Evolutionary conservation across 2,329 filamentous ascomycete species (phyloP), one percentile per base, ranked within the genome.

Genomic region (Venturia pyrina): DNA sequence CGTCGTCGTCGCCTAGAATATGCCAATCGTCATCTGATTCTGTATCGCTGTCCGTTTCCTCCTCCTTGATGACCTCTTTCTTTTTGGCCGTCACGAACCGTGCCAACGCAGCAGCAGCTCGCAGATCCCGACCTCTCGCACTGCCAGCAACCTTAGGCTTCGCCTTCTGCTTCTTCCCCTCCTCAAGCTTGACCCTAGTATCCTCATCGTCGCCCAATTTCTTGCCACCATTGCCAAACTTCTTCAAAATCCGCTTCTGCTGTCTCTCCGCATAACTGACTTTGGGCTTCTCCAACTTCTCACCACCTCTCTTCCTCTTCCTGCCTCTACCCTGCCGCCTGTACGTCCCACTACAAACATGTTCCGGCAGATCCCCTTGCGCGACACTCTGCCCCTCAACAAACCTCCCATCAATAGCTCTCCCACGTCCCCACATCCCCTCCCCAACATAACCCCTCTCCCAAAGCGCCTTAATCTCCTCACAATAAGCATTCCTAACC

Each of bases 311-410:
- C 28, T 76, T 77, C 66, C 80, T 78, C 71, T 82, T 79, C 66
- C 84, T 80, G 68, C 82, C 80, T 48, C 81, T 76, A 50, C 79
- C 76, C 37, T 79, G 77, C 1, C 86, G 86, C 61, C 84, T 80
- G 73, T 89, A 96, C 3, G 90, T 92, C 1, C 91, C 91, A 68
- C 91, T 91, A 71, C 91, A 96, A 1, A 95, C 78, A 73, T 91
- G 87, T 72, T 90, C 74, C 0, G 88, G 85, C 59, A 90, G 77
- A 19, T 79, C 73, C 68, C 89, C 86, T 44, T 86, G 81, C 69
- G 85, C 43, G 17, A 61, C 62, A 32, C 48, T 66, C 43, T 32
- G 17, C 3, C 15, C 46, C 5, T 48, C 24, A n/a, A 66, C 43
- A 28, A 53, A 63, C 46, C 24, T 48, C 28, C 87, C 88, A 28